Base-by-base conservation (phyloP, 441 rosid species). In the Geranium incanum region DNA sequence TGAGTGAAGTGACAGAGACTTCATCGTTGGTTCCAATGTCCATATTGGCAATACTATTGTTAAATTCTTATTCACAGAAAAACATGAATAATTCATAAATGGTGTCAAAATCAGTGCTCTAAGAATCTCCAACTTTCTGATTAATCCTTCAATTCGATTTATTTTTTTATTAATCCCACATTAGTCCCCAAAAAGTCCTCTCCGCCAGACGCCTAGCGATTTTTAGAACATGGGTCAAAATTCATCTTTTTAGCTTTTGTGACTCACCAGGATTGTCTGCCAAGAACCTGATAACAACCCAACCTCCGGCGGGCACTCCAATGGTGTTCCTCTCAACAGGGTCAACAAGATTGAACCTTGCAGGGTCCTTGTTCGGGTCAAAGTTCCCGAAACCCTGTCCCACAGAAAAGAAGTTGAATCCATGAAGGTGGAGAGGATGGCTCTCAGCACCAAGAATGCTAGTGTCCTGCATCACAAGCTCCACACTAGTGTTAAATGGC, bases 221-320 rank as follows among this genome's bases (percentile, higher is more conserved):
- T 0, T 23, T 23, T 23, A 23, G 33, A 23, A 23, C 33, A 23
- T 1, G 33, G 33, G 33, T 23, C 33, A 23, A 23, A 23, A 23
- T 23, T 23, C n/a, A 12, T n/a, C 52, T 7, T 0, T 1, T n/a
- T 50, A 5, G 4, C 0, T 1, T 50, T 50, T 72, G 86, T 52
- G 0, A n/a, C 60, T 52, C 60, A 52, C 95, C 90, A 68, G 95
- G 89, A 75, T 87, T 89, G 71, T 89, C 82, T n/a, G 90, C 95
- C 64, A 79, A 65, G 43, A 87, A 86, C 7, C 92, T 84, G 45
- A 85, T 78, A 37, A 88, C 90, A n/a, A 84, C 85, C 89, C 92
- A 89, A 11, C 95, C 92, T 50, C 87, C 89, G 0, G 88, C 79
- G 15, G 95, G 95, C 69, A 87, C 92, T 2, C 86, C 88, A 0